Evolutionary conservation across 495 filamentous ascomycete genomes (phyloP), one percentile per base, ranked within the genome.

Genomic region (Pyrenopolyporus hunteri): DNA sequence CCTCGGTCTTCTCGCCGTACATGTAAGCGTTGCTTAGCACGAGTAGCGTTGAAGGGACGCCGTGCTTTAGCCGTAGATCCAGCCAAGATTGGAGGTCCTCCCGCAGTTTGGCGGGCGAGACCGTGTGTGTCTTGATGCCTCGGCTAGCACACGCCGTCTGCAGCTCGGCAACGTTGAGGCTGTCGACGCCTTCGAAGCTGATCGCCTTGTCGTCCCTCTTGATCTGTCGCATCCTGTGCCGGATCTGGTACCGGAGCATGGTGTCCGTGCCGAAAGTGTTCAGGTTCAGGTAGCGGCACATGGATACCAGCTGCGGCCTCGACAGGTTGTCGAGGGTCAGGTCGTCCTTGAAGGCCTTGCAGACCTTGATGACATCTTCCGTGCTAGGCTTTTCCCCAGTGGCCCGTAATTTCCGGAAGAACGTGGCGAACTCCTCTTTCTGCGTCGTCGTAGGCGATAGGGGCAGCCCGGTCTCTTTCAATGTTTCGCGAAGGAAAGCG

Each of bases 261-360:
- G 88, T 87, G 73, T 99, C 94, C 14, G 95, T 96, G 57, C 94
- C 94, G 70, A 99, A 96, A 4, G 90, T 91, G 78, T 92, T 95
- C 35, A 99, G 81, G 75, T 97, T 98, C 87, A 99, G 91, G 76
- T 99, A 99, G 13, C 91, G 89, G 79, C 93, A 96, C 83, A 99
- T 99, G 31, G 86, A 96, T 19, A 99, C 94, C 29, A 99, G 80
- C 72, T 99, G 94, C 13, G 94, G 93, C 44, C 94, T 85, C 2
- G 93, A 97, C 66, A 99, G 76, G 74, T 98, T 98, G 85, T 99
- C 94, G 11, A 99, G 83, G 0, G 94, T 99, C 57, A 99, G 69
- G 72, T 99, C 94, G 74, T 99, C 94, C 76, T 94, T 96, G 82
- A 99, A 99, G 69, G 96, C 88, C 82, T 99, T 96, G 87, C 95